Percentiles rank a stretch among this genome's conserved stretches.
Evolutionary conservation across 2,329 filamentous ascomycete genomes (phyloP).

Genomic region (Capronia epimyces): DNA sequence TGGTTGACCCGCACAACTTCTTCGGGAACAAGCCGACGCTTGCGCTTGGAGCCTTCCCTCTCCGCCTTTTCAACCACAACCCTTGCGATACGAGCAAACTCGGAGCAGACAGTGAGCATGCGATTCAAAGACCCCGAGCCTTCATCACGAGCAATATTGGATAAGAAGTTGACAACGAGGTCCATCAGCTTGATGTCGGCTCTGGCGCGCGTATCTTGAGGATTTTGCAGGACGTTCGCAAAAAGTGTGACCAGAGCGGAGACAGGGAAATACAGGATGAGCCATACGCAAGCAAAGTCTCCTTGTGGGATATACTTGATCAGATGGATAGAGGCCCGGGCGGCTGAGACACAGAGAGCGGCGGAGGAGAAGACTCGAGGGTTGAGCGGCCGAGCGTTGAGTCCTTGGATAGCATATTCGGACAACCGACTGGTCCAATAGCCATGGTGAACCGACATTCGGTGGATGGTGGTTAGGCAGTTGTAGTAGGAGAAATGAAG

Average conservation of each 20-base stretch:
- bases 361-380: slow-evolving; percentile 92
- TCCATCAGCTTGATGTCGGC: slow-evolving; percentile 90
- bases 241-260: slow-evolving; percentile 92
- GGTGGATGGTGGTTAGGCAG: slow-evolving; percentile 92
- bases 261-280: slow-evolving; percentile 94
- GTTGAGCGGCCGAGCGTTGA: slow-evolving; percentile 86
- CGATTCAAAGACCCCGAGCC: slow-evolving; percentile 86
- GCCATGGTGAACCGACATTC: slow-evolving; percentile 96
- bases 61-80: slow-evolving; percentile 88
- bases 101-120: slow-evolving; percentile 90
- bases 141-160: slow-evolving; percentile 80
- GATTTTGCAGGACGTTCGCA: slow-evolving; percentile 93
- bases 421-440: slow-evolving; percentile 96
- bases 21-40: slow-evolving; percentile 60
- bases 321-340: slow-evolving; percentile 84
- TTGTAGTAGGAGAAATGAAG: slow-evolving; percentile 98
- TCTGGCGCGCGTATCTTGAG: slow-evolving; percentile 77
- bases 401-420: slow-evolving; percentile 88
- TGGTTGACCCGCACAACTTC: slow-evolving; percentile 26
- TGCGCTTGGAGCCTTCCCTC: slow-evolving; percentile 74
- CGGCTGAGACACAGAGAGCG: slow-evolving; percentile 84
- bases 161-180: slow-evolving; percentile 84
- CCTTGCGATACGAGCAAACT: slow-evolving; percentile 91
- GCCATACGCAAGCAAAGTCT: slow-evolving; percentile 91
- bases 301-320: slow-evolving; percentile 95